Evolutionary conservation across 164 flowering plant genomes (phyloP).

Genomic region (Malania oleifera): DNA sequence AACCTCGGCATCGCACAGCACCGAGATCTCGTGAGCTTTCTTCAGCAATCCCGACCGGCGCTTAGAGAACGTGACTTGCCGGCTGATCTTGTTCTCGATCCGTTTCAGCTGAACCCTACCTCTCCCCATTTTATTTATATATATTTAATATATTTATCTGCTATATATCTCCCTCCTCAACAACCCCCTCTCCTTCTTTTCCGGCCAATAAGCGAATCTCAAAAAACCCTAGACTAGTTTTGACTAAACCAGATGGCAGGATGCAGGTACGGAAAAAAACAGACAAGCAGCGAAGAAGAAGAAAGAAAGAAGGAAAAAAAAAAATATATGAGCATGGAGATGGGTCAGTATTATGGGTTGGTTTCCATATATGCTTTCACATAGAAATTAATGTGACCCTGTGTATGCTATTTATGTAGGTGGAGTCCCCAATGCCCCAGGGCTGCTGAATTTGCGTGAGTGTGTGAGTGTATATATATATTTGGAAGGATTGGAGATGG

Average conservation of each 20-base stretch:
- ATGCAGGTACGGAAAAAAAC: too few relatives aligned
- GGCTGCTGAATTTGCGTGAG: background rate
- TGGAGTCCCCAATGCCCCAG: too few relatives aligned
- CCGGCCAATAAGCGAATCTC: too few relatives aligned
- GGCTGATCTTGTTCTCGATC: constrained; percentile 52
- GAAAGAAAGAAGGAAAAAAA: background rate
- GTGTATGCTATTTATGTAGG: too few relatives aligned
- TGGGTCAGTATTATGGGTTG: background rate
- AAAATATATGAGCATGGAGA: background rate
- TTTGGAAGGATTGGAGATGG: background rate
- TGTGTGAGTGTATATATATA: background rate
- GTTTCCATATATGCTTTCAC: constrained; percentile 14
- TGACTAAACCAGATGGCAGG: too few relatives aligned
- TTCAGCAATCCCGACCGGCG: constrained; percentile 38
- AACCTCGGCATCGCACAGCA: constrained; percentile 47
- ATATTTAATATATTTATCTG: too few relatives aligned
- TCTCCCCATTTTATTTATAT: constrained; percentile 52
- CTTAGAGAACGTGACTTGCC: constrained; percentile 55
- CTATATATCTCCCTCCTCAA: constrained; percentile 15
- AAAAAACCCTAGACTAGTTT: too few relatives aligned
- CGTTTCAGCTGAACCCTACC: constrained; percentile 48
- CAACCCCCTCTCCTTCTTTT: background rate
- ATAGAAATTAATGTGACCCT: too few relatives aligned
- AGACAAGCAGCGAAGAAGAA: background rate
- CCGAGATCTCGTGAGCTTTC: constrained; percentile 52